Base-by-base conservation (phyloP, 441 rosid species). In the Rhodomyrtus psidioides region DNA sequence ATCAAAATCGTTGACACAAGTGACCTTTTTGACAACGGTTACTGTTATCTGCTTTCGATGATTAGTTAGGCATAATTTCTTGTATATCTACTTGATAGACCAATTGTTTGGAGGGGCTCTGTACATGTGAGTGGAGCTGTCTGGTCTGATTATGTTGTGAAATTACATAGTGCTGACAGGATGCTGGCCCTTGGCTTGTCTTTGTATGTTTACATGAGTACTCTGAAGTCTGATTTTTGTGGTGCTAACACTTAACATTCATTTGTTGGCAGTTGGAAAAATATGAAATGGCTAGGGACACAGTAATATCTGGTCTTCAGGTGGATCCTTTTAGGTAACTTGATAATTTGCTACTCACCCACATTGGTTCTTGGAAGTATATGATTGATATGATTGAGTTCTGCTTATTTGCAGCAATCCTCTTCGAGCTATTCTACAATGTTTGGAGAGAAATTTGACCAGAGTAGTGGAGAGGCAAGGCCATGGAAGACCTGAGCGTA, bases 261-360 rank as follows among this genome's bases (percentile, higher is more conserved):
- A 86, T 88, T 75, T 85, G 88, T 93, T 83, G 85, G 49, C 56
- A 86, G 99, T 88, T 96, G 93, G 99, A 97, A 89, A 95, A 94
- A 86, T 97, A 97, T 88, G 97, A 96, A 86, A 83, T 88, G 86
- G 98, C 99, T 42, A 92, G 93, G 84, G 96, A 95, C 81, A 91
- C 89, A 87, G 87, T 96, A 89, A 93, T 95, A 83, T 94, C 96
- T 74, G 99, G 99, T 82, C 98, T 97, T 89, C 98, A 96, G 88
- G 89, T 94, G 82, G 97, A 96, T 88, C 99, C 99, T 84, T 93
- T 91, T 86, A 94, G 99, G 99, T 97, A 93, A 87, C 83, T 55
- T 88, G 81, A 81, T 39, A 83, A 12, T 81, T 49, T 86, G 34
- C 55, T 54, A 62, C 60, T 76, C 82, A 12, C 56, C 83, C 56